Percentiles rank a stretch among this genome's conserved stretches.
Conservation (phyloP, 306 rosid species). For the Begonia fuchsioides region DNA sequence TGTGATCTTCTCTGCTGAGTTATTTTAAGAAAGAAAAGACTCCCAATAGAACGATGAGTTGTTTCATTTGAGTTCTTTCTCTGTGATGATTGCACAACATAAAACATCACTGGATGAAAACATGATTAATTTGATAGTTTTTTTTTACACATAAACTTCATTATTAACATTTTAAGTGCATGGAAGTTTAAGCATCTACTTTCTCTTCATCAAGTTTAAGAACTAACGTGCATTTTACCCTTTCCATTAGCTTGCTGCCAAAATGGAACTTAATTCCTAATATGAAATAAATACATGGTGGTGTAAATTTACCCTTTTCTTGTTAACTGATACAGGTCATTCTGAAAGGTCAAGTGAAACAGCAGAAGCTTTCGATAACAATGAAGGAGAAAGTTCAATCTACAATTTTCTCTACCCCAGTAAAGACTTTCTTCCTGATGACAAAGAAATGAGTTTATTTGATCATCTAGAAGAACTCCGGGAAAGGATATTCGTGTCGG, state of each 20-base stretch:
- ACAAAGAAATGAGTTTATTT: slow-evolving; percentile 80
- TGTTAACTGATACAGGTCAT: slow-evolving; percentile 18
- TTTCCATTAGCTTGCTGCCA: slow-evolving; percentile 3
- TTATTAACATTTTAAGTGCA: background rate
- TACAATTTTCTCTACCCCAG: slow-evolving; percentile 66
- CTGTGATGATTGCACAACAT: no score
- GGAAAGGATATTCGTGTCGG: slow-evolving; percentile 71
- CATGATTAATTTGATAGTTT: background rate
- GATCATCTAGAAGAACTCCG: slow-evolving; percentile 99
- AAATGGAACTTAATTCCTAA: slow-evolving; percentile 4
- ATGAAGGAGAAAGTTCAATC: slow-evolving; percentile 29
- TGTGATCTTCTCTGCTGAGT: no score
- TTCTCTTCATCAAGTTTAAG: background rate
- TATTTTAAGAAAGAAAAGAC: no score
- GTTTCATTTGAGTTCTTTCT: no score
- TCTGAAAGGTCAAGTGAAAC: slow-evolving; percentile 25
- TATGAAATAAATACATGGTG: background rate
- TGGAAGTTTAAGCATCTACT: background rate
- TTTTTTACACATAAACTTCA: background rate
- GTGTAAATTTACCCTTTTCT: slow-evolving; percentile 2
- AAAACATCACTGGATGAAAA: no score
- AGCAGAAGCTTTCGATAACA: slow-evolving; percentile 17
- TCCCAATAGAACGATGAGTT: no score
- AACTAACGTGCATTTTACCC: background rate
- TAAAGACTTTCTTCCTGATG: slow-evolving; percentile 92